Evolutionary conservation across 192 early-diverging fungal genomes (phyloP), one percentile per base, ranked within the genome.

Genomic region (Coemansia sp.): DNA sequence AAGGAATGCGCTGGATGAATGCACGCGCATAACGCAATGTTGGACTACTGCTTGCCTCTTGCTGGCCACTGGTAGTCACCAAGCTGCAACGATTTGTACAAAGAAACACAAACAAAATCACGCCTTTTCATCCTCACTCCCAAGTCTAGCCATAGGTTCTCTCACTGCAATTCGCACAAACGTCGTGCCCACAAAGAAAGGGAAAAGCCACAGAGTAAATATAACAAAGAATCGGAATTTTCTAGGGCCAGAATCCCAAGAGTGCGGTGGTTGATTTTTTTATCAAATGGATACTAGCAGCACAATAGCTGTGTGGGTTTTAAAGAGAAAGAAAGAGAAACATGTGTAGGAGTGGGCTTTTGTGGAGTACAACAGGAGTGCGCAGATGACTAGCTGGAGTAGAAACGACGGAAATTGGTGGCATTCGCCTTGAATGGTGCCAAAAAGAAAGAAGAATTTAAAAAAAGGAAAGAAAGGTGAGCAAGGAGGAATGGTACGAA

Each of bases 131-230:
- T 59, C 57, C 57, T 59, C 36, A 59, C 36, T 59, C 57, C 57
- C 57, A 59, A 59, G 57, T 59, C 57, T 59, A 59, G 57, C 57
- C 57, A 59, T 16, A 47, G 10, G 10, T 47, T n/a, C 16, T 47
- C 16, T 47, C 10, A 47, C 46, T 59, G n/a, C 37, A 41, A 10
- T 37, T 18, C 57, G 21, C 12, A 22, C 51, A 52, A 4, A 52
- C 16, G 7, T 7, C 21, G n/a, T 7, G n/a, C 51, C 8, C 32
- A 59, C 57, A 59, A 59, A 59, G 57, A 59, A 16, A 59, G 39
- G 32, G 57, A 59, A 15, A 59, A 40, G n/a, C 57, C 57, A 62
- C 61, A 62, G 43, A 42, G 61, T 11, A 15, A 62, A 18, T 26
- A 16, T 11, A 26, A 21, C 19, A 3, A 54, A 54, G 7, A 22